Evolutionary conservation across 805 yeast species (phyloP), one percentile per base, ranked within the genome.

Genomic region (Saccharomycopsis amapae): DNA sequence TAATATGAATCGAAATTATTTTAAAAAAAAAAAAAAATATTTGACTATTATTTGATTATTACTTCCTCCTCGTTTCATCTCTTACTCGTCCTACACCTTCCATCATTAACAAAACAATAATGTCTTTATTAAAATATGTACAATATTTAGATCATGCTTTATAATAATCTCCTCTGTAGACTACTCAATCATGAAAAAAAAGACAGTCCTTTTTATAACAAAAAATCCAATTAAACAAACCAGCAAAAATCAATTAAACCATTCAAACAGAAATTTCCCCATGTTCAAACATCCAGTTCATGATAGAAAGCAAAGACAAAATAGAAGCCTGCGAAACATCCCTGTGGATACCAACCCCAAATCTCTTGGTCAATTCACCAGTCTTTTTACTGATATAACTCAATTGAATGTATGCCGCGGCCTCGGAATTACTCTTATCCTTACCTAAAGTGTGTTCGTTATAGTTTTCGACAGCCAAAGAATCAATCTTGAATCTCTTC

Each of bases 281-380:
- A 22, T 34, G 19, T 18, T 51, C 54, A n/a, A 32, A 22, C 43
- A 56, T 60, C 52, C 53, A 62, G 58, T 84, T 84, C 42, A 83
- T 68, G 47, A 82, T 72, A 17, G 89, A 78, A 36, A 81, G 59
- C 51, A 83, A 71, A 13, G 90, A 76, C 55, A 75, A 72, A 57
- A 85, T 75, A 4, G 95, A 80, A 40, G 96, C 93, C 58, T 81
- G 82, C 22, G 95, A 81, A 45, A 85, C 93, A 65, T 89, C 95
- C 64, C 81, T 90, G 61, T 86, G 81, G 51, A 87, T 78, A 59
- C 96, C 97, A 49, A 89, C 89, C 66, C 97, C 97, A 96, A 96
- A 89, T 56, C 63, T 63, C 49, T 64, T 58, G 40, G 64, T 55
- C 58, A 66, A 58, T 52, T 69, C 69, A 39, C 66, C 63, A 38